These are phyloP conservation scores for Aspergillus nomiae DNA, from an alignment of 2,329 filamentous ascomycete genomes.

Conservation along the genomic window DNA sequence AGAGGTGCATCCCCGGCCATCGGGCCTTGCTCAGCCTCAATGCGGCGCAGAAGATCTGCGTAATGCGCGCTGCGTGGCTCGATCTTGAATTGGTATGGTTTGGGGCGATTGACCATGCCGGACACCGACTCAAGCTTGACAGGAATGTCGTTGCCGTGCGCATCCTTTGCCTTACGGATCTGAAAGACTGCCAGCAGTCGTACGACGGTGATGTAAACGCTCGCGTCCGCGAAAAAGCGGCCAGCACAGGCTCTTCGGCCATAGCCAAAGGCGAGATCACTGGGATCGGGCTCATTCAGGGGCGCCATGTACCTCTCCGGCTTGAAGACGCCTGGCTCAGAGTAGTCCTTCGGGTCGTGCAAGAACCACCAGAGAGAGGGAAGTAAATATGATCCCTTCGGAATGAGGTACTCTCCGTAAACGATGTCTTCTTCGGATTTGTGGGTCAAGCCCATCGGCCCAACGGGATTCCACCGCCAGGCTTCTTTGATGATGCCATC, in stretches of 20 bases:
- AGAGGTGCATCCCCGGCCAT: neutral
- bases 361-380: constrained; percentile 12
- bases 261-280: constrained; percentile 12
- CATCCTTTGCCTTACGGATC: constrained; percentile 42
- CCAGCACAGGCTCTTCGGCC: constrained; percentile 36
- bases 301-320: constrained; percentile 10
- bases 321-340: constrained; percentile 9
- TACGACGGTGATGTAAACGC: constrained; percentile 44
- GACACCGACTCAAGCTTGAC: constrained; percentile 37
- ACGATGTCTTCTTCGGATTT: constrained; percentile 1
- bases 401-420: constrained; percentile 6
- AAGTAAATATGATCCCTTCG: constrained; percentile 6
- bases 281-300: constrained; percentile 10
- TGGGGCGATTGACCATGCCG: constrained; percentile 35
- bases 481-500: constrained; percentile 38
- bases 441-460: neutral
- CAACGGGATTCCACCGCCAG: neutral
- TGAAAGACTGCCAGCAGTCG: constrained; percentile 51
- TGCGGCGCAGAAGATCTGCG: neutral
- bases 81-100: constrained; percentile 37
- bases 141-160: constrained; percentile 11
- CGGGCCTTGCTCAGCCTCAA: neutral
- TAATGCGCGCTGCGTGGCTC: constrained; percentile 33
- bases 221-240: constrained; percentile 41
- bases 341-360: constrained; percentile 11